A percentile compares a stretch with the other conserved stretches of the same genome.
Evolutionary conservation across 1,284 basidiomycete genomes (phyloP).

Genomic region (Kalmanozyma brasiliensis): DNA sequence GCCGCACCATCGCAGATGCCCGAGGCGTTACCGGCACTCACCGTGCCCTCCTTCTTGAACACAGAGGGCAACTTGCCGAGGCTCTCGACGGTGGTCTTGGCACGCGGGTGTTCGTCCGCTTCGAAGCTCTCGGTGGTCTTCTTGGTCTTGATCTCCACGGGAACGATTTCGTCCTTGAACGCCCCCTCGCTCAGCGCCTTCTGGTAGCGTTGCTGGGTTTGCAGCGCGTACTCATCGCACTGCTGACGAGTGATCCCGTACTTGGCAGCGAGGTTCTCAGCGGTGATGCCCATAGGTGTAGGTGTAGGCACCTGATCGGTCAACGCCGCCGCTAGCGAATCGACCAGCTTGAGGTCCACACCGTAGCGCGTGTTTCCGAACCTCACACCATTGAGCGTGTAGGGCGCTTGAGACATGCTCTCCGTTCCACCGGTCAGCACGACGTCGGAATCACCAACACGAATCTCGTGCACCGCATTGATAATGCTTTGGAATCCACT

Average conservation of each 20-base stretch:
- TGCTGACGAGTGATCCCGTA: constrained; percentile 83
- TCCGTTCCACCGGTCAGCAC: constrained; percentile 96
- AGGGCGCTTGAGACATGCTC: constrained; percentile 93
- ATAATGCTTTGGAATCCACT: constrained; percentile 95
- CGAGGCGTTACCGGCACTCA: constrained; percentile 96
- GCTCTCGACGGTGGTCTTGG: constrained; percentile 91
- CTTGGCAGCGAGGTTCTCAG: constrained; percentile 86
- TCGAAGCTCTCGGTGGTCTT: constrained; percentile 59
- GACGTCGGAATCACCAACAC: constrained; percentile 83
- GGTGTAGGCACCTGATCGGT: constrained; percentile 71
- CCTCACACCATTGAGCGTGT: constrained; percentile 68
- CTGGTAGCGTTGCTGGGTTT: constrained; percentile 68
- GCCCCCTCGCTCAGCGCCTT: constrained; percentile 70
- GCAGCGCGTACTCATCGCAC: constrained; percentile 74
- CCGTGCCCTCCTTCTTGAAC: constrained; percentile 87
- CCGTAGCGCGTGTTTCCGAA: constrained; percentile 69
- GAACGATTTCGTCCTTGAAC: constrained; percentile 69
- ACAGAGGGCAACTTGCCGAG: constrained; percentile 85
- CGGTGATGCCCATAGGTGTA: constrained; percentile 77
- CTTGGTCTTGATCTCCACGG: constrained; percentile 67
- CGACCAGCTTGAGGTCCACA: constrained; percentile 72
- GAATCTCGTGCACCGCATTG: constrained; percentile 89
- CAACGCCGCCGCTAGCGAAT: constrained; percentile 72
- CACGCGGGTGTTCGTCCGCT: constrained; percentile 72
- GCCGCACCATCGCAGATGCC: constrained; percentile 97